Percentiles rank a stretch among this genome's conserved stretches.
Conservation (phyloP, 2,329 filamentous ascomycete genomes). For the Trichoderma asperellum region DNA sequence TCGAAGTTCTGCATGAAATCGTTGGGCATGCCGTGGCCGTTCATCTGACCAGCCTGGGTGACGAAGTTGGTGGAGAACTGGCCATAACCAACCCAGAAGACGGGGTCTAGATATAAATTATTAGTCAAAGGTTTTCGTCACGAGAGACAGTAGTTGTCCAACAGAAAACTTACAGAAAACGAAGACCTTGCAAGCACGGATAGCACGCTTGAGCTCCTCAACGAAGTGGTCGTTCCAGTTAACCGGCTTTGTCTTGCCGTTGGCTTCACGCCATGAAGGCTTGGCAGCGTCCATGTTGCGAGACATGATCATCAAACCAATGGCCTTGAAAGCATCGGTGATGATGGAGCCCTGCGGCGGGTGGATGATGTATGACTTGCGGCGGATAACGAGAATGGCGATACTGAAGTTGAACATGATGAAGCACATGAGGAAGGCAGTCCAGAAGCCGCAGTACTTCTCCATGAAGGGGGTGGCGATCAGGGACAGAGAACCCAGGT, state of each 20-base stretch:
- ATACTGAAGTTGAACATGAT: slow-evolving; percentile 67
- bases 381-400: slow-evolving; percentile 52
- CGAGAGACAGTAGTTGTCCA: too few relatives aligned
- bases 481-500: slow-evolving; percentile 70
- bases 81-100: slow-evolving; percentile 70
- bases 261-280: slow-evolving; percentile 63
- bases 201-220: slow-evolving; percentile 69
- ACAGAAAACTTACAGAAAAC: slow-evolving; percentile 50
- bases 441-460: slow-evolving; percentile 68
- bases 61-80: slow-evolving; percentile 71
- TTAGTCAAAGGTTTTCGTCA: not conserved
- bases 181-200: slow-evolving; percentile 73
- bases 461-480: slow-evolving; percentile 72
- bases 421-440: slow-evolving; percentile 61
- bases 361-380: slow-evolving; percentile 55
- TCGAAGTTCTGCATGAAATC: slow-evolving; percentile 72
- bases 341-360: slow-evolving; percentile 66
- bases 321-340: slow-evolving; percentile 62
- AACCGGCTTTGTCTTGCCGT: slow-evolving; percentile 48
- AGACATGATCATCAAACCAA: slow-evolving; percentile 46
- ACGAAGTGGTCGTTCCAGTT: slow-evolving; percentile 73
- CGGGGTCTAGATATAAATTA: slow-evolving; percentile 48
- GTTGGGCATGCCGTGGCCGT: slow-evolving; percentile 68
- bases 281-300: slow-evolving; percentile 64
- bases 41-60: slow-evolving; percentile 62